Conservation (phyloP, 176 grass and related monocot species). For the Typha latifolia region DNA sequence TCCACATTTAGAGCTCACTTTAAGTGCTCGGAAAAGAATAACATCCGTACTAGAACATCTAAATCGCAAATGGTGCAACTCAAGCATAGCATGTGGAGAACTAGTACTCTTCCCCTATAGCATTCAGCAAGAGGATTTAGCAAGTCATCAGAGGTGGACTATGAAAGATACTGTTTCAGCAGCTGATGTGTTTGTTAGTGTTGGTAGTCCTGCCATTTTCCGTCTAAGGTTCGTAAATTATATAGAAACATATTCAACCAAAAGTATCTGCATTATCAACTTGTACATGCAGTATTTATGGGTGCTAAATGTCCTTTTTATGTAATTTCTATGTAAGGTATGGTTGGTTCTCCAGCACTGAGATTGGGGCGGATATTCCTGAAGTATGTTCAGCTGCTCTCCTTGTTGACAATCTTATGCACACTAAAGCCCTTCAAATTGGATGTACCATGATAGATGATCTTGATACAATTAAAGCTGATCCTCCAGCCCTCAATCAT, state of each 20-base stretch:
- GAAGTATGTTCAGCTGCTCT: constrained; percentile 24
- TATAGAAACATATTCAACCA: not conserved
- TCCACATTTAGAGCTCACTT: constrained; percentile 91
- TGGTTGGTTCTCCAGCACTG: constrained; percentile 75
- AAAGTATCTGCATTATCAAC: not conserved
- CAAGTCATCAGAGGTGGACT: constrained; percentile 75
- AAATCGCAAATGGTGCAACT: constrained; percentile 87
- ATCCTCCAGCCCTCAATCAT: constrained; percentile 15
- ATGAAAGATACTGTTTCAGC: constrained; percentile 49
- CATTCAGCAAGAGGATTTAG: constrained; percentile 67
- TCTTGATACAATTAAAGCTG: constrained; percentile 25
- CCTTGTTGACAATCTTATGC: constrained; percentile 49
- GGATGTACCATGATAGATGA: constrained; percentile 23
- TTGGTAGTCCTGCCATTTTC: constrained; percentile 85
- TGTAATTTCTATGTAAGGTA: constrained; percentile 47
- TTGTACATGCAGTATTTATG: not conserved
- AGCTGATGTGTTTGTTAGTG: constrained; percentile 60
- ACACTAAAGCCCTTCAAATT: constrained; percentile 37
- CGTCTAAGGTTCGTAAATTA: constrained; percentile 65
- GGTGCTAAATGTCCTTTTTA: not conserved
- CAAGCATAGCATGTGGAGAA: constrained; percentile 63
- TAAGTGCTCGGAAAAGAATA: constrained; percentile 92
- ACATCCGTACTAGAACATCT: constrained; percentile 94
- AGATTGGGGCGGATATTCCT: constrained; percentile 44
- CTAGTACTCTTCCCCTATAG: constrained; percentile 79